These are phyloP conservation scores for Catharanthus roseus DNA, from an alignment of 257 asterid genomes.

Conservation along the genomic window DNA sequence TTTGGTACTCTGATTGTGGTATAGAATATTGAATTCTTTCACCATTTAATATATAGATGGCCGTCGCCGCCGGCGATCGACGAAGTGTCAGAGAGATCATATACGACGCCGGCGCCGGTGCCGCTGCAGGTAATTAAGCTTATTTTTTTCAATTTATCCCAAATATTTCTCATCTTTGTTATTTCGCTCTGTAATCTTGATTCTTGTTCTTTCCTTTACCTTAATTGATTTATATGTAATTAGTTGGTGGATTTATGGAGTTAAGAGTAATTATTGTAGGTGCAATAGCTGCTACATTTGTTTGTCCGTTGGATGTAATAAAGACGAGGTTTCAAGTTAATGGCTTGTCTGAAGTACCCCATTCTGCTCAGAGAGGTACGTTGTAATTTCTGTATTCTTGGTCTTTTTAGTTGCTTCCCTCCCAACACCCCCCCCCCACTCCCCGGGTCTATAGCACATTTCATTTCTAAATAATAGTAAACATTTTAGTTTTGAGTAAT, in stretches of 20 bases:
- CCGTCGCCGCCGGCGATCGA: slow-evolving; percentile 34
- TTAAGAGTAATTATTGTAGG: slow-evolving; percentile 33
- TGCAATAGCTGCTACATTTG: slow-evolving; percentile 90
- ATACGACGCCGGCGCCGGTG: slow-evolving; percentile 86
- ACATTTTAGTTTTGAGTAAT: background rate
- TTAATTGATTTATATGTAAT: background rate
- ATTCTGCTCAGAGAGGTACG: slow-evolving; percentile 63
- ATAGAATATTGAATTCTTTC: background rate
- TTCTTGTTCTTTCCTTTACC: background rate
- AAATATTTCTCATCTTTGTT: background rate
- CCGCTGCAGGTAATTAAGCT: slow-evolving; percentile 77
- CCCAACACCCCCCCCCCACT: too few relatives aligned
- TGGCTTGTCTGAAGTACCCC: slow-evolving; percentile 56
- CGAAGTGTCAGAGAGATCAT: slow-evolving; percentile 47
- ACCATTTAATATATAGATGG: slow-evolving; percentile 3
- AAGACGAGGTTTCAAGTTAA: slow-evolving; percentile 87
- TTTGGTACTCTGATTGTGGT: background rate
- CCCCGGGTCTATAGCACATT: background rate
- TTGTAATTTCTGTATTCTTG: background rate
- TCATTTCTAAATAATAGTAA: too few relatives aligned
- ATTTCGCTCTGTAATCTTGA: background rate
- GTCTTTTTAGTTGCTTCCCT: background rate
- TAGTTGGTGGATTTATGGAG: background rate
- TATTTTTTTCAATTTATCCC: background rate
- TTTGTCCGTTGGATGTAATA: slow-evolving; percentile 93